Evolutionary conservation across 768 basidiomycete genomes (phyloP).

Genomic region (Panellus pusillus): DNA sequence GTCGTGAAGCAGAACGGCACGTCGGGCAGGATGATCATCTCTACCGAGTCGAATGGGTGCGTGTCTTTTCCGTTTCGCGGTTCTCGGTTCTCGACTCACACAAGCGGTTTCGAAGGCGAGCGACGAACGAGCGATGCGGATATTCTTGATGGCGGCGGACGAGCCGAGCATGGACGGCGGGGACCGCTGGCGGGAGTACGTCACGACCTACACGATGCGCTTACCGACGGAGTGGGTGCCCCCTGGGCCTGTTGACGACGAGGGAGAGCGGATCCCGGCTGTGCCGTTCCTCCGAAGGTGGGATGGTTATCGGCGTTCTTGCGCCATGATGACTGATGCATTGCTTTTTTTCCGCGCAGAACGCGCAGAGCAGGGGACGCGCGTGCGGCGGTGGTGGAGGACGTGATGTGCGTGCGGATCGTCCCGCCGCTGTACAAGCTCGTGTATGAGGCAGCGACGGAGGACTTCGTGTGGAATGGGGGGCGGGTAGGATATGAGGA

Average conservation of each 20-base stretch:
- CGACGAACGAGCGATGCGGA: slow-evolving; percentile 52
- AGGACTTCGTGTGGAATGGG: slow-evolving; percentile 54
- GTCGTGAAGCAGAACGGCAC: slow-evolving; percentile 76
- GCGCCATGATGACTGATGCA: slow-evolving; percentile 29
- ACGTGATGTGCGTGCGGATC: slow-evolving; percentile 53
- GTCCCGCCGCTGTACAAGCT: slow-evolving; percentile 64
- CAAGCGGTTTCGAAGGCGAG: slow-evolving; percentile 43
- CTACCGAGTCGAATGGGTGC: slow-evolving; percentile 80
- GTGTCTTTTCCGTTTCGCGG: slow-evolving; percentile 23
- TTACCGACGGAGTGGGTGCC: slow-evolving; percentile 74
- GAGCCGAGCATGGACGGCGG: slow-evolving; percentile 68
- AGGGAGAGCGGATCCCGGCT: slow-evolving; percentile 32
- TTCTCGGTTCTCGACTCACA: background rate
- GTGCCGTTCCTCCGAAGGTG: slow-evolving; percentile 61
- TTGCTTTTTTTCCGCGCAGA: slow-evolving; percentile 46
- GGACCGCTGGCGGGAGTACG: slow-evolving; percentile 73
- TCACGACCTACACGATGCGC: slow-evolving; percentile 69
- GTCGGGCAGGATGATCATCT: slow-evolving; percentile 75
- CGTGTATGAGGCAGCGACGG: slow-evolving; percentile 64
- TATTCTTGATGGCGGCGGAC: slow-evolving; percentile 59
- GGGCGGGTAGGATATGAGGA: slow-evolving; percentile 21
- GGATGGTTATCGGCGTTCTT: slow-evolving; percentile 26
- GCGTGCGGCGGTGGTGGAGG: slow-evolving; percentile 40
- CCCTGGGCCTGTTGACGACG: slow-evolving; percentile 27
- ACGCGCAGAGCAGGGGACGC: slow-evolving; percentile 41